phyloP scores from a whole-genome alignment of 1,139 yeast species.

The Yamadazyma mexicana region DNA sequence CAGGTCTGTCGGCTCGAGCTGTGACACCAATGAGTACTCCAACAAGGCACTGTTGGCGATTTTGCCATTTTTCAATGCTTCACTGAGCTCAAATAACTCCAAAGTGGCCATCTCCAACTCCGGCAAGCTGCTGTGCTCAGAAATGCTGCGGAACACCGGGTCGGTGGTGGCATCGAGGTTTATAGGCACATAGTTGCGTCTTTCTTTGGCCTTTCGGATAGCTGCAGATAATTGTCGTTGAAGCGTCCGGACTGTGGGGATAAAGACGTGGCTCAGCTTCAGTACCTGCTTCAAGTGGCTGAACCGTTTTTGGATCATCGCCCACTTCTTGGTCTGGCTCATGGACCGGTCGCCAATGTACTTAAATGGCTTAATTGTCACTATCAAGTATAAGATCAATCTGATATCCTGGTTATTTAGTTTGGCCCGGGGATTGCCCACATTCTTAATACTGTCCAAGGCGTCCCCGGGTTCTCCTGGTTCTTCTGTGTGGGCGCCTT shows the following conservation, averaged over 20 bases:
- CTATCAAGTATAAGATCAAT: conserved; percentile 31
- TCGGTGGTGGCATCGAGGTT: conserved; percentile 6
- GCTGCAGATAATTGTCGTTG: conserved; percentile 39
- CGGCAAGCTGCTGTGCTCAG: conserved; percentile 19
- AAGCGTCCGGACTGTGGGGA: conserved; percentile 39
- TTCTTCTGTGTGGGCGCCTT: conserved; percentile 2
- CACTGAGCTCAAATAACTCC: conserved; percentile 34
- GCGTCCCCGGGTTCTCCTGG: too few relatives aligned
- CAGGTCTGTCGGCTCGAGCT: conserved; percentile 4
- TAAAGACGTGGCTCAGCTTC: conserved; percentile 13
- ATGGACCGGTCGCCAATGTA: conserved; percentile 36
- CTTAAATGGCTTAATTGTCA: conserved; percentile 36
- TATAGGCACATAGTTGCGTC: conserved; percentile 4
- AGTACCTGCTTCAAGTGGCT: conserved; percentile 20
- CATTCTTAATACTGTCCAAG: too few relatives aligned
- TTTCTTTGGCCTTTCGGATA: conserved; percentile 26
- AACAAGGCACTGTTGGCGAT: conserved; percentile 17
- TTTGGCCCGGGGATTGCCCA: conserved; percentile 23
- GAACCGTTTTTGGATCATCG: conserved; percentile 28
- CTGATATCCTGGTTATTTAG: conserved; percentile 29
- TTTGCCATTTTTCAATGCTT: conserved; percentile 30
- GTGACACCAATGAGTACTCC: conserved; percentile 9
- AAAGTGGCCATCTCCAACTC: conserved; percentile 32
- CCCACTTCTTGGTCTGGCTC: conserved; percentile 40
- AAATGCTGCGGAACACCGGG: conserved; percentile 20